Evolutionary conservation across 495 filamentous ascomycete species (phyloP).

Genomic region (Amphirosellinia nigrospora): DNA sequence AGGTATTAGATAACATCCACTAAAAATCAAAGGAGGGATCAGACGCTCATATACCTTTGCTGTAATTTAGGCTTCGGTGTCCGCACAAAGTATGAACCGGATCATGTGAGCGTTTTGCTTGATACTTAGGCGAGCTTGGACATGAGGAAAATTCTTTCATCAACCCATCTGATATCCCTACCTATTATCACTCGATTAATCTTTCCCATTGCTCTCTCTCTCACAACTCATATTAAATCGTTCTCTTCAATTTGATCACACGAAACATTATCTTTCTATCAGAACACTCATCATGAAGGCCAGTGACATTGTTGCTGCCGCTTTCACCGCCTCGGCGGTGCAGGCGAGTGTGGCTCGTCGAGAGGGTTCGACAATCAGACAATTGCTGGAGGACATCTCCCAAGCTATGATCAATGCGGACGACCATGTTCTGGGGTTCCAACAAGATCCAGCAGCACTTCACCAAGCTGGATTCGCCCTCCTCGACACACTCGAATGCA

Average conservation of each 20-base stretch:
- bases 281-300: constrained; percentile 6
- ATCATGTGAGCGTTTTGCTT: not conserved
- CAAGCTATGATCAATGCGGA: constrained; percentile 18
- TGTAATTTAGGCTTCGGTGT: not conserved
- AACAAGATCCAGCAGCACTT: not conserved
- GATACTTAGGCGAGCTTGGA: not conserved
- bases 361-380: not conserved
- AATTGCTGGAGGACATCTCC: not conserved
- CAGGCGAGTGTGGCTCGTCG: not conserved
- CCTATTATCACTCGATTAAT: not conserved
- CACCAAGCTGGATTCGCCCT: constrained; percentile 5
- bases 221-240: not conserved
- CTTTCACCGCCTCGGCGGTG: not conserved
- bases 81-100: not conserved
- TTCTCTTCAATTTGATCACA: not conserved
- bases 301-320: not conserved
- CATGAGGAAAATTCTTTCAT: not conserved
- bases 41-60: not conserved
- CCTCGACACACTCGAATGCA: not conserved
- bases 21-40: not conserved
- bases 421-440: constrained; percentile 6
- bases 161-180: not conserved
- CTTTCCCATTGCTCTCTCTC: not conserved
- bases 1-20: not conserved
- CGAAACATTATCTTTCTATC: not conserved